phyloP scores from a whole-genome alignment of 2,329 filamentous ascomycete genomes.

The Dactylellina cionopaga region DNA sequence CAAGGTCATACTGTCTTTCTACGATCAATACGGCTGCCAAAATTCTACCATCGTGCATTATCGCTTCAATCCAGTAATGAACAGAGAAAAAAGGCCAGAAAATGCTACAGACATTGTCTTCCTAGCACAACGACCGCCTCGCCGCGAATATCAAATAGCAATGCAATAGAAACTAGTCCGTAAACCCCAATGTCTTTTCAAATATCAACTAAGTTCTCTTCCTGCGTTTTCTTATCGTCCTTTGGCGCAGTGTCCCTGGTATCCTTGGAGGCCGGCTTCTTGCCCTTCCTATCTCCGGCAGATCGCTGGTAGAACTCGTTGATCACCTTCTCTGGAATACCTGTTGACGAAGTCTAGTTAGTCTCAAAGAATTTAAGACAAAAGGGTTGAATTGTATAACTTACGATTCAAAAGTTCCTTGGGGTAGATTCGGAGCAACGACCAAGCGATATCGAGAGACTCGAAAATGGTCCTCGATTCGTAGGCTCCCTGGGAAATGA shows the following conservation, averaged over 20 bases:
- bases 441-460: constrained; percentile 95
- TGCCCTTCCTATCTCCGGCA: constrained; percentile 68
- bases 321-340: constrained; percentile 80
- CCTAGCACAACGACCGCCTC: constrained; percentile 15
- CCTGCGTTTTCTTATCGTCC: constrained; percentile 62
- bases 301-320: constrained; percentile 83
- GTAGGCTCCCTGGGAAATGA: constrained; percentile 91
- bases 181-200: constrained; percentile 8
- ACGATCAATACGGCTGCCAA: constrained; percentile 10
- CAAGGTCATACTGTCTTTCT: background rate
- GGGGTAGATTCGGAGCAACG: constrained; percentile 93
- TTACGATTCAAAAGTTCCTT: constrained; percentile 94
- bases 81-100: constrained; percentile 10
- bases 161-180: background rate
- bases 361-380: background rate
- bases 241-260: constrained; percentile 61
- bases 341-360: constrained; percentile 17
- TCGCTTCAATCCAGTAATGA: constrained; percentile 46
- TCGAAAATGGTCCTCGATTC: constrained; percentile 92
- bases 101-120: constrained; percentile 34
- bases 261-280: constrained; percentile 62
- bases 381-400: constrained; percentile 57
- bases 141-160: constrained; percentile 13
- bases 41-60: constrained; percentile 45
- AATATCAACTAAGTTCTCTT: constrained; percentile 70